Evolutionary conservation across 441 rosid genomes (phyloP).

Genomic region (Francoa sonchifolia): DNA sequence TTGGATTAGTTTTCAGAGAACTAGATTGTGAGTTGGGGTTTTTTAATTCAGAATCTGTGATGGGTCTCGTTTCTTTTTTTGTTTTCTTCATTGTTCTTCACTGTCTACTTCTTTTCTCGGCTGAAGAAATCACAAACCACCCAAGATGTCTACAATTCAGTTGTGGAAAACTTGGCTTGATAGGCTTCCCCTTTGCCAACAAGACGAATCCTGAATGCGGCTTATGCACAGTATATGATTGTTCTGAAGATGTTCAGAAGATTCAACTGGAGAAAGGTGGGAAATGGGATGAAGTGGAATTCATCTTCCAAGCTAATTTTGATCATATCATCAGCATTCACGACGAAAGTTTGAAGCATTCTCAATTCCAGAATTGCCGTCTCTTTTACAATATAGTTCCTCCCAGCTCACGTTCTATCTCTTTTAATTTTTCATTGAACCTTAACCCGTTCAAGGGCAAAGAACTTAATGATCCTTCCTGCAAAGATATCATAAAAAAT

Average conservation of each 20-base stretch:
- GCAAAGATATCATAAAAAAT: no score
- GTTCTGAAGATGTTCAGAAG: conserved; percentile 7
- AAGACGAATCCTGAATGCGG: conserved; percentile 15
- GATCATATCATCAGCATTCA: conserved; percentile 14
- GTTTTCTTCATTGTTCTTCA: neutral
- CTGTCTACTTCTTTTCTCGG: conserved; percentile 1
- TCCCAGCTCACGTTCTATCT: conserved; percentile 19
- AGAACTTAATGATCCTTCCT: no score
- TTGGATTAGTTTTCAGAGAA: no score
- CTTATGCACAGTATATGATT: conserved; percentile 13
- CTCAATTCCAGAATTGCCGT: conserved; percentile 4
- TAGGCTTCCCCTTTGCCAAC: conserved; percentile 18
- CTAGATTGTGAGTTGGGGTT: no score
- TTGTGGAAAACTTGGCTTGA: conserved; percentile 17
- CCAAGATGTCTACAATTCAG: conserved; percentile 2
- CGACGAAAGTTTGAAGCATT: conserved; percentile 15
- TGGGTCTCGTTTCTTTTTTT: neutral
- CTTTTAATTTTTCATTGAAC: neutral
- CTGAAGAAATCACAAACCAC: neutral
- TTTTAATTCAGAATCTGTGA: neutral
- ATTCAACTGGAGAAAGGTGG: conserved; percentile 17
- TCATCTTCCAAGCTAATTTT: conserved; percentile 22
- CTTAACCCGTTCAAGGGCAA: conserved; percentile 20
- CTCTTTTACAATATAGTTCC: conserved; percentile 17
- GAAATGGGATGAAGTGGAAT: conserved; percentile 10